Evolutionary conservation across 495 filamentous ascomycete species (phyloP).

Genomic region (Extremus antarcticus): DNA sequence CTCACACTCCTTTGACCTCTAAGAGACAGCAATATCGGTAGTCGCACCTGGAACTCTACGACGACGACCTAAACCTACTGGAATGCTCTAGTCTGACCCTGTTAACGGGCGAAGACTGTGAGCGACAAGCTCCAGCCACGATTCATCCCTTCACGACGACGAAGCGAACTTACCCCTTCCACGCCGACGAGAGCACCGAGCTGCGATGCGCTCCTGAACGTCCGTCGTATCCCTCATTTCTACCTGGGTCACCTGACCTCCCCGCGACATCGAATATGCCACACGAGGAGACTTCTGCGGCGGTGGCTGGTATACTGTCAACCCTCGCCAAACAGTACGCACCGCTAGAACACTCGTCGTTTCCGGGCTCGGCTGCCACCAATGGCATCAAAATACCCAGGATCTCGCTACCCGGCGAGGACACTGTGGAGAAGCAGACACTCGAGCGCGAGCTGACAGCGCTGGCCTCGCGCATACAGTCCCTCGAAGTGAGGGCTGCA

Average conservation of each 20-base stretch:
- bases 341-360: constrained; percentile 22
- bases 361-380: constrained; percentile 22
- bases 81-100: background rate
- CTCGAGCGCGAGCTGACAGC: constrained; percentile 38
- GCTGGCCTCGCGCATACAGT: constrained; percentile 35
- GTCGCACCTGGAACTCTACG: background rate
- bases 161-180: background rate
- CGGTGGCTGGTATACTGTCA: constrained; percentile 26
- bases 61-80: background rate
- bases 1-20: too few species aligned
- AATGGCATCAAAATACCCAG: constrained; percentile 26
- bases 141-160: background rate
- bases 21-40: background rate
- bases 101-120: background rate
- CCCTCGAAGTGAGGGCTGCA: constrained; percentile 36
- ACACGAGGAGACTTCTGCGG: constrained; percentile 24
- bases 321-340: constrained; percentile 31
- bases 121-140: background rate
- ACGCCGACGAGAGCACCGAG: background rate
- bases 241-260: background rate
- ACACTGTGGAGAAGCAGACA: constrained; percentile 36
- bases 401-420: constrained; percentile 35
- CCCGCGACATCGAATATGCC: constrained; percentile 17
- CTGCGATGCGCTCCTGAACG: constrained; percentile 1
- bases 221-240: background rate